Percentiles rank a stretch among this genome's conserved stretches.
Conservation (phyloP, 1,284 basidiomycete species). For the Violaceomyces palustris region DNA sequence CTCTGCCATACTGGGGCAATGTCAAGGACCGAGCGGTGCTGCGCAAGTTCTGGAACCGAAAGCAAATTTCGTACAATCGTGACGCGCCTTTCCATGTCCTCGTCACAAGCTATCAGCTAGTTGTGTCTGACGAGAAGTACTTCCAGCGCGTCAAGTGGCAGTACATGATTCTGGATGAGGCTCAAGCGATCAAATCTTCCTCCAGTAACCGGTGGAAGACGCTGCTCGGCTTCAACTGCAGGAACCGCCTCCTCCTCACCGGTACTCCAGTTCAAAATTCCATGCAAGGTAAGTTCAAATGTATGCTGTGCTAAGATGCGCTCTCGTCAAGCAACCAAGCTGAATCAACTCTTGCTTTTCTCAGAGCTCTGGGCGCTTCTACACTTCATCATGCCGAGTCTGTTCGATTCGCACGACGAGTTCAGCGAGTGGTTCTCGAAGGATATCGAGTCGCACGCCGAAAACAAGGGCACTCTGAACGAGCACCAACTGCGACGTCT, state of each 20-base stretch:
- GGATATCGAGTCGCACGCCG: constrained; percentile 85
- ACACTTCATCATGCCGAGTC: constrained; percentile 99
- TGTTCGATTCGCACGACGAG: constrained; percentile 99
- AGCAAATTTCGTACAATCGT: constrained; percentile 89
- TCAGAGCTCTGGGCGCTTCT: constrained; percentile 99
- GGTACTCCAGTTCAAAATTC: constrained; percentile 99
- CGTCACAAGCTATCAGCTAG: constrained; percentile 94
- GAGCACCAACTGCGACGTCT: constrained; percentile 90
- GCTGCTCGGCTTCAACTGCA: constrained; percentile 87
- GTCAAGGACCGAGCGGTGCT: constrained; percentile 92
- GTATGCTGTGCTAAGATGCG: too few species aligned
- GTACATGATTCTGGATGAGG: constrained; percentile 99
- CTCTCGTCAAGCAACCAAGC: too few species aligned
- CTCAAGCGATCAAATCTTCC: constrained; percentile 99
- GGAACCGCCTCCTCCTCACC: constrained; percentile 89
- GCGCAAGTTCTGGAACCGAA: constrained; percentile 97
- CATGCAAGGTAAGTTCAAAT: too few species aligned
- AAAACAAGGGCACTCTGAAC: constrained; percentile 78
- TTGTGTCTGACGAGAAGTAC: constrained; percentile 96
- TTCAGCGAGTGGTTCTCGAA: constrained; percentile 99
- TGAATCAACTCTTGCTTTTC: too few species aligned
- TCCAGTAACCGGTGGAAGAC: constrained; percentile 98
- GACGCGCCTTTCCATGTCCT: constrained; percentile 95
- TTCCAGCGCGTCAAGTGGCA: constrained; percentile 98
- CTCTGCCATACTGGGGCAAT: constrained; percentile 96